phyloP scores from a whole-genome alignment of 2,329 filamentous ascomycete genomes.

The Hypocreales sp. region DNA sequence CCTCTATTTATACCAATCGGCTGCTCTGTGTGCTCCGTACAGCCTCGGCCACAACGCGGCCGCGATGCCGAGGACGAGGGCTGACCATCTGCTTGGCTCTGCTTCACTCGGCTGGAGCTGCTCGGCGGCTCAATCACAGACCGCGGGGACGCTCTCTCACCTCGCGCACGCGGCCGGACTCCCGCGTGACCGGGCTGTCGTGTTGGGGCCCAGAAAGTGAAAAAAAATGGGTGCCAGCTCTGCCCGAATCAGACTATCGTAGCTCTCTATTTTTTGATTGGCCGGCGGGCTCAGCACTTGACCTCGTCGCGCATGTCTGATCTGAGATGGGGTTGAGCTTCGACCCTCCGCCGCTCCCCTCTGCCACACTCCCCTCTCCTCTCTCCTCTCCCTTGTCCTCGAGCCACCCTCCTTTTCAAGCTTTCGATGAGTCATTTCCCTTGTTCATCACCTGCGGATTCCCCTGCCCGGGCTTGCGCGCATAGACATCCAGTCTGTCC shows the following conservation, averaged over 20 bases:
- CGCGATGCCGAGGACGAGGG: no score
- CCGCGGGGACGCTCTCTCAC: no score
- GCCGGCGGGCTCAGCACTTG: slow-evolving; percentile 14
- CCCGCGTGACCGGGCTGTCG: slow-evolving; percentile 1
- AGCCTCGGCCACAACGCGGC: no score
- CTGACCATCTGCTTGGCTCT: no score
- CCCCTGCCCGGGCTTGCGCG: no score
- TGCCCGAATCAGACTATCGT: slow-evolving; percentile 17
- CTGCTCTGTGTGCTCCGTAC: no score
- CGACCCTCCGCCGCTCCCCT: slow-evolving; percentile 9
- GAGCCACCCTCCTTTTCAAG: slow-evolving; percentile 14
- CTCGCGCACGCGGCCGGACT: no score
- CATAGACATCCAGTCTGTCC: no score
- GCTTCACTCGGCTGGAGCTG: no score
- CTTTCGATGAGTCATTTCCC: slow-evolving; percentile 16
- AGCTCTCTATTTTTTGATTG: slow-evolving; percentile 24
- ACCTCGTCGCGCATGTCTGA: slow-evolving; percentile 16
- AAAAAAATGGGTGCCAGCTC: slow-evolving; percentile 17
- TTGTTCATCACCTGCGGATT: no score
- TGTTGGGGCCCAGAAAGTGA: slow-evolving; percentile 12
- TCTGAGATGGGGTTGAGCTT: slow-evolving; percentile 10
- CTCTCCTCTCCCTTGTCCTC: slow-evolving; percentile 7
- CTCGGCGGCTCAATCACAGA: no score
- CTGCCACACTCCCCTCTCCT: slow-evolving; percentile 8
- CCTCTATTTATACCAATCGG: no score